Evolutionary conservation across 345 rosid genomes (phyloP).

Genomic region (Brassica incana): DNA sequence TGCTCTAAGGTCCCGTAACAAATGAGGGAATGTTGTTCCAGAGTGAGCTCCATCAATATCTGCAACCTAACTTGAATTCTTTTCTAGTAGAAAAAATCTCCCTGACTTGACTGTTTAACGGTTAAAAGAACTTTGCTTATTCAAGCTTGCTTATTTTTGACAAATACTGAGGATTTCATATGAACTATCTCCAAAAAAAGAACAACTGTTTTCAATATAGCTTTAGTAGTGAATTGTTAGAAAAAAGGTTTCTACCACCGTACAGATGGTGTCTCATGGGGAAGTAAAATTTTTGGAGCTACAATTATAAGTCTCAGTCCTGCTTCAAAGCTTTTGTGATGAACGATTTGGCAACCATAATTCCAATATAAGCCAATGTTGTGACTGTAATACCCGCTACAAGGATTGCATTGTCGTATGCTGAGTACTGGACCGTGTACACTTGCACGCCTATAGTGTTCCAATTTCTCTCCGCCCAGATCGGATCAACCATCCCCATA

Average conservation of each 20-base stretch:
- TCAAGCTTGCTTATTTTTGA: not conserved
- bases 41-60: not conserved
- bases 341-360: not conserved
- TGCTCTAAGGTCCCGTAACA: not conserved
- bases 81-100: too few species aligned
- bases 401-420: conserved; percentile 47
- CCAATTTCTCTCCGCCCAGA: conserved; percentile 99
- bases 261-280: not conserved
- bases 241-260: not conserved
- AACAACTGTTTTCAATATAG: not conserved
- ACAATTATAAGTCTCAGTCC: not conserved
- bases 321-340: not conserved
- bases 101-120: not conserved
- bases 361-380: not conserved
- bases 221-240: not conserved
- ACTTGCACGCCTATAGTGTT: conserved; percentile 60
- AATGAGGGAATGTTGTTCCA: not conserved
- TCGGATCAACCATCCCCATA: conserved; percentile 77
- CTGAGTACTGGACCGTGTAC: conserved; percentile 62
- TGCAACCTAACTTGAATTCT: not conserved
- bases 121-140: not conserved
- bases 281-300: not conserved
- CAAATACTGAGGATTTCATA: not conserved
- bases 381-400: not conserved
- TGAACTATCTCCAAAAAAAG: not conserved